Conservation (phyloP, 768 basidiomycete species). For the Podaxis pistillaris region DNA sequence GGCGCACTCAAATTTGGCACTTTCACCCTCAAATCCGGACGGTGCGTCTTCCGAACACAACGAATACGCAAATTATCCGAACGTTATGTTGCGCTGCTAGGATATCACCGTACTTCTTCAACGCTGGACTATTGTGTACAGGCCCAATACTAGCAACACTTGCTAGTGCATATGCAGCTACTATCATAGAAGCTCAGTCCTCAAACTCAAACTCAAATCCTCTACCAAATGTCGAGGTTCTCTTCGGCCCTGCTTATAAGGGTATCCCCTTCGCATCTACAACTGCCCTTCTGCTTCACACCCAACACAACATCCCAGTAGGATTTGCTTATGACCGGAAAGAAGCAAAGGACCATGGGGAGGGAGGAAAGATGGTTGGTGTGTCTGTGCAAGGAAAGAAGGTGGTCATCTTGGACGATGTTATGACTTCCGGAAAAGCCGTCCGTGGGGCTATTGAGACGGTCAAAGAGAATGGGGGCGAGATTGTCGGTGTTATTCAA, state of each 20-base stretch:
- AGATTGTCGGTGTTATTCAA: constrained; percentile 87
- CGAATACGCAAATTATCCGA: constrained; percentile 10
- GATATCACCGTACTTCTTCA: constrained; percentile 96
- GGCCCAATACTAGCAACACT: constrained; percentile 78
- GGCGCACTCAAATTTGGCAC: constrained; percentile 82
- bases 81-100: constrained; percentile 33
- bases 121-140: constrained; percentile 84
- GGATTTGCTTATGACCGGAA: constrained; percentile 94
- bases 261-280: constrained; percentile 91
- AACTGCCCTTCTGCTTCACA: constrained; percentile 72
- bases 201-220: constrained; percentile 15
- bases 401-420: constrained; percentile 93
- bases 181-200: constrained; percentile 57
- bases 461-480: constrained; percentile 65
- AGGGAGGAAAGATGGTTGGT: constrained; percentile 91
- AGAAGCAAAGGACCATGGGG: constrained; percentile 94
- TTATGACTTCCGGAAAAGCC: constrained; percentile 92
- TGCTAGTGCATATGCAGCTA: constrained; percentile 79
- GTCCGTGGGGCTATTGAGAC: constrained; percentile 80
- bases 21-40: constrained; percentile 93
- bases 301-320: constrained; percentile 57
- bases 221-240: constrained; percentile 64
- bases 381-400: constrained; percentile 74
- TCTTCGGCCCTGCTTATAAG: constrained; percentile 98
- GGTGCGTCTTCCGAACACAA: constrained; percentile 46